Percentiles rank a stretch among this genome's conserved stretches.
These are phyloP conservation scores for Debaryomyces udenii DNA, from an alignment of 1,139 yeast species.

Conservation along the genomic window DNA sequence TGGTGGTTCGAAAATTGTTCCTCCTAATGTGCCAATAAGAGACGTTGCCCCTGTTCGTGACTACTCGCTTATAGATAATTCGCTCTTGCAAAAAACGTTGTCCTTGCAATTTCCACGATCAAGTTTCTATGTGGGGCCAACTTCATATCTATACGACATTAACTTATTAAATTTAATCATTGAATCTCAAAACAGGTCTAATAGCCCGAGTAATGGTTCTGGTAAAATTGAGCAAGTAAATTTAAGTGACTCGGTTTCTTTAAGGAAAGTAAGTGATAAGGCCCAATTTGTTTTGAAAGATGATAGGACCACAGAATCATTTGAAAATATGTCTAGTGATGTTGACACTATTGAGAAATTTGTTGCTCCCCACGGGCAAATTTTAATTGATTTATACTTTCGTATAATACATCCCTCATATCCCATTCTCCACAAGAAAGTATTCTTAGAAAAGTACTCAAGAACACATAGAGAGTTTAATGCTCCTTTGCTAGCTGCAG, in stretches of 20 bases:
- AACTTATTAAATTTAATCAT: constrained; percentile 56
- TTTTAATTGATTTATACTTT: constrained; percentile 69
- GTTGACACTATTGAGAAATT: constrained; percentile 72
- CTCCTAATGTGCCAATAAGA: constrained; percentile 58
- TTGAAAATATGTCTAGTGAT: constrained; percentile 64
- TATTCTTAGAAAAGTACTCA: constrained; percentile 73
- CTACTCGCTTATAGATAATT: constrained; percentile 54
- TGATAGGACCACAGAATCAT: constrained; percentile 68
- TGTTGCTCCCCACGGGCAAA: constrained; percentile 78
- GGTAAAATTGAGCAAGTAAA: constrained; percentile 65
- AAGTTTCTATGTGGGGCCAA: constrained; percentile 74
- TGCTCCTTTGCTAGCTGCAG: constrained; percentile 76
- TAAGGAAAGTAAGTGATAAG: constrained; percentile 66
- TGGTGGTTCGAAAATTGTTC: constrained; percentile 22
- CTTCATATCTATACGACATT: constrained; percentile 65
- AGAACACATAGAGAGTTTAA: constrained; percentile 78
- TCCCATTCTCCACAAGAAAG: constrained; percentile 76
- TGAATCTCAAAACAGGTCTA: constrained; percentile 37
- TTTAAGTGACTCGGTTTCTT: constrained; percentile 56
- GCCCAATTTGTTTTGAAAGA: constrained; percentile 71
- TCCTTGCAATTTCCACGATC: constrained; percentile 72
- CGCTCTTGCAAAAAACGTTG: constrained; percentile 45
- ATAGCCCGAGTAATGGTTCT: constrained; percentile 9
- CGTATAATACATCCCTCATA: constrained; percentile 77
- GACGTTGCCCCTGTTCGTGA: constrained; percentile 59